phyloP scores from a whole-genome alignment of 1,139 yeast genomes.

The Suhomyces bribrorum region DNA sequence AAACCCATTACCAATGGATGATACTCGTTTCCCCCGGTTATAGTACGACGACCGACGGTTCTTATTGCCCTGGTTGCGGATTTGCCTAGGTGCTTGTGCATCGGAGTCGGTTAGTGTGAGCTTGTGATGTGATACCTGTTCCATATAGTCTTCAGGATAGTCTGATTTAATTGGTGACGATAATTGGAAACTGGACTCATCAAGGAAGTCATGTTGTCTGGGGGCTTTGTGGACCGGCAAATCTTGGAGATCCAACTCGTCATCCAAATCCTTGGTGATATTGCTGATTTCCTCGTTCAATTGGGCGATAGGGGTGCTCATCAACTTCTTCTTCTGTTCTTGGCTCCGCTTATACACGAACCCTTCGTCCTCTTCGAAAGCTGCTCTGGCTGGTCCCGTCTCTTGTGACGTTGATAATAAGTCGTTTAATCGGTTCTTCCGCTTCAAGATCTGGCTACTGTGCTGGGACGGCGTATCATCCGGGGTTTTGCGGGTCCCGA shows the following conservation, averaged over 20 bases:
- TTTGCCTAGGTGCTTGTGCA: conserved; percentile 14
- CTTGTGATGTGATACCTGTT: conserved; percentile 35
- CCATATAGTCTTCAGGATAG: conserved; percentile 24
- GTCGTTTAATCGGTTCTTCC: conserved; percentile 31
- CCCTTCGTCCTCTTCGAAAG: conserved; percentile 49
- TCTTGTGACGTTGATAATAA: conserved; percentile 20
- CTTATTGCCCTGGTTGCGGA: neutral
- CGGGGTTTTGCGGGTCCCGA: conserved; percentile 2
- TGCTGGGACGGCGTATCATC: conserved; percentile 7
- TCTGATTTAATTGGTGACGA: conserved; percentile 26
- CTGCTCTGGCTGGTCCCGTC: neutral
- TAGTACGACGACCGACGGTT: conserved; percentile 52
- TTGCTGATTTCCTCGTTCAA: conserved; percentile 25
- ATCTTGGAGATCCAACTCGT: conserved; percentile 12
- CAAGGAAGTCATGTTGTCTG: conserved; percentile 13
- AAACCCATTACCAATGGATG: conserved; percentile 75
- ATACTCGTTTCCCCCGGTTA: conserved; percentile 69
- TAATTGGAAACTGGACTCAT: conserved; percentile 21
- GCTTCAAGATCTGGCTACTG: conserved; percentile 19
- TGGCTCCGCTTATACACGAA: conserved; percentile 42
- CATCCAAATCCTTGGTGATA: conserved; percentile 12
- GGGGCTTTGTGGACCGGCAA: conserved; percentile 3
- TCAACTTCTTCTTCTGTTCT: conserved; percentile 18
- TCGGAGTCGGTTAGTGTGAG: conserved; percentile 23
- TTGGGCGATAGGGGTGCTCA: conserved; percentile 30